These are phyloP conservation scores for Babesia bigemina DNA, from an alignment of 169 alveolate genomes.

Conservation along the genomic window DNA sequence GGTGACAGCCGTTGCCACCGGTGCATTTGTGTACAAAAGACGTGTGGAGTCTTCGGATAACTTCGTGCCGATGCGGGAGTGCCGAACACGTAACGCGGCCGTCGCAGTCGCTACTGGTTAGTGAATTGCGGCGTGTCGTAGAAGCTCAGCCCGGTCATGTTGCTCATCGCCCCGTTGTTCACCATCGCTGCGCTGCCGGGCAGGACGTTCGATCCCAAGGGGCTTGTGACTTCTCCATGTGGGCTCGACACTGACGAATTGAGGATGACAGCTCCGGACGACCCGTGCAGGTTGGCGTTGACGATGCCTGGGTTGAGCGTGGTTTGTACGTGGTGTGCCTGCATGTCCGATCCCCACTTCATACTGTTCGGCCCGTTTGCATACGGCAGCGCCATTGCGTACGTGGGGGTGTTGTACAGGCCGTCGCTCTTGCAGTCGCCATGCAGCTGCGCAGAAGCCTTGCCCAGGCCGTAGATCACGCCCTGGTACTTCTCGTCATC, in stretches of 20 bases:
- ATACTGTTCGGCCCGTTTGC: neutral
- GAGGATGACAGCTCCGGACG: constrained; percentile 16
- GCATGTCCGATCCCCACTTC: constrained; percentile 42
- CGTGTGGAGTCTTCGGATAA: constrained; percentile 33
- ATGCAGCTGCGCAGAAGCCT: constrained; percentile 56
- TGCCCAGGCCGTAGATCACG: constrained; percentile 85
- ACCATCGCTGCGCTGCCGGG: constrained; percentile 10
- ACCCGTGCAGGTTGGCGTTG: constrained; percentile 31
- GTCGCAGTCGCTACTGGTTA: constrained; percentile 19
- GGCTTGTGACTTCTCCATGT: constrained; percentile 17
- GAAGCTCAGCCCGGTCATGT: constrained; percentile 31
- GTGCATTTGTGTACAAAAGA: constrained; percentile 3
- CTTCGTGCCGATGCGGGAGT: constrained; percentile 14
- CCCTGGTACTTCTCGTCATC: constrained; percentile 85
- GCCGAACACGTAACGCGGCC: neutral
- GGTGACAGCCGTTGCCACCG: constrained; percentile 16
- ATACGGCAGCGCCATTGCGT: constrained; percentile 19
- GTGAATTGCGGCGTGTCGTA: constrained; percentile 38
- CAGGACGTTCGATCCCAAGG: constrained; percentile 9
- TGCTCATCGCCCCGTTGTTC: constrained; percentile 26
- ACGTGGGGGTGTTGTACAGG: constrained; percentile 27
- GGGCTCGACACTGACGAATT: constrained; percentile 19
- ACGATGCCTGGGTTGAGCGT: constrained; percentile 44
- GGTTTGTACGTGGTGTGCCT: constrained; percentile 26
- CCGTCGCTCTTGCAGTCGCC: constrained; percentile 37